These are phyloP conservation scores for Psilocybe sp. DNA, from an alignment of 768 basidiomycete genomes.

Conservation along the genomic window DNA sequence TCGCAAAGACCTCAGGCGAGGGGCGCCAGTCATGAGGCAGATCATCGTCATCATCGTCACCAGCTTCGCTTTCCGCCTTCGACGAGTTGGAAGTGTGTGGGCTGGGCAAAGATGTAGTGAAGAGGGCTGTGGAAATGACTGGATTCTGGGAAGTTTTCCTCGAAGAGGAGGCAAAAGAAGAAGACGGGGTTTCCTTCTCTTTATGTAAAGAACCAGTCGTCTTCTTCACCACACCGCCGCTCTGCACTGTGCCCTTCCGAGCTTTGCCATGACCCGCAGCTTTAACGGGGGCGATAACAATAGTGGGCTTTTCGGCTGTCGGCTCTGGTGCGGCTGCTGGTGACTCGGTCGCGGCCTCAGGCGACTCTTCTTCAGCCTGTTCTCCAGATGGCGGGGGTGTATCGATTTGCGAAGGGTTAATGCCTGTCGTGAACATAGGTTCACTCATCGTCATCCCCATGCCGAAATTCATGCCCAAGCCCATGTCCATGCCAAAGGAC, in stretches of 20 bases:
- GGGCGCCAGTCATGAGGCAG: constrained; percentile 82
- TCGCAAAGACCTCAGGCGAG: constrained; percentile 90
- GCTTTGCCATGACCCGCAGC: constrained; percentile 59
- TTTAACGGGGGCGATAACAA: constrained; percentile 53
- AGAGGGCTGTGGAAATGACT: constrained; percentile 13
- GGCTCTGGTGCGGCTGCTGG: constrained; percentile 11
- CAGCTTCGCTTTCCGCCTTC: constrained; percentile 23
- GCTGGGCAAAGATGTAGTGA: constrained; percentile 15
- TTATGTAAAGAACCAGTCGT: constrained; percentile 21
- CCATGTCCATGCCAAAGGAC: constrained; percentile 22
- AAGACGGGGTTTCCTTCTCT: constrained; percentile 35
- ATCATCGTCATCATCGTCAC: constrained; percentile 44
- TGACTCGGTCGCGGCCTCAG: neutral
- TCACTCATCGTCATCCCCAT: constrained; percentile 14
- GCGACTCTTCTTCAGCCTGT: constrained; percentile 30
- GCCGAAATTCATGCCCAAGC: constrained; percentile 12
- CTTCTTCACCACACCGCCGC: constrained; percentile 73
- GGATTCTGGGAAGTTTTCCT: constrained; percentile 15
- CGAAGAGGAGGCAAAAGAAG: constrained; percentile 9
- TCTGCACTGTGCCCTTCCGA: constrained; percentile 66
- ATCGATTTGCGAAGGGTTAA: constrained; percentile 77
- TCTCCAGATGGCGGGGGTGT: constrained; percentile 43
- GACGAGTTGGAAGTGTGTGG: constrained; percentile 13
- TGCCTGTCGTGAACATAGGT: constrained; percentile 29
- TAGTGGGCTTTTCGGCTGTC: constrained; percentile 34